Base-by-base conservation (phyloP, 176 grass and related monocot genomes). In the Neostapfia colusana region DNA sequence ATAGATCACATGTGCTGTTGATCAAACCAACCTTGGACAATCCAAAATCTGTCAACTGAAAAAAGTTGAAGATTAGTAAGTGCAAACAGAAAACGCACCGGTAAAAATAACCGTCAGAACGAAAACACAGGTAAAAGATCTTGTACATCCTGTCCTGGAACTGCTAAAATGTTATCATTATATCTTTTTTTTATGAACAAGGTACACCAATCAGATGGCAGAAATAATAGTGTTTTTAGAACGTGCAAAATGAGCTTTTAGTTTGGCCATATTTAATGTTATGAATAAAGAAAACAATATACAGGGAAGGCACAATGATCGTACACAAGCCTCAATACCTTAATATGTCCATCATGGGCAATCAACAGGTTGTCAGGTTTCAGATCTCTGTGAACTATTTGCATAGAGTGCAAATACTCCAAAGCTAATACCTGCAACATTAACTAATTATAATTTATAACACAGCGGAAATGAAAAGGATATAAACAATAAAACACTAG, bases 1-100 rank as follows among this genome's bases (percentile, higher is more conserved):
- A 94, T 25, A 98, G 85, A 88, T 94, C 95, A 72, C 92, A 85
- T 50, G 91, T 98, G 73, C 89, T 98, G 77, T 98, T 94, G 64
- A 98, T 98, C 44, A 94, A 75, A 84, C 87, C 95, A 84, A 98
- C 91, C 73, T 93, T 98, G 46, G 95, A 98, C 79, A 98, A 42
- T 31, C 95, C 95, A 92, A 98, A 98, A 77, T 95, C 95, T 81
- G 95, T 98, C 89, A 98, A 88, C 95, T 98, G 88, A 76, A 71
- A 73, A 73, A 82, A 8, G 80, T 83, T 75, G 10, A 68, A 77
- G 60, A 85, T 87, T 77, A 65, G 67, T 82, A 72, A 86, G 63
- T 17, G 68, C 31, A 56, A 45, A 58, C 41, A 77, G 13, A 72
- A 83, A 41, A 49, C 9, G 60, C 36, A 76, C 10, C 10, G 2